Evolutionary conservation across 257 asterid genomes (phyloP).

Genomic region (Pogostemon cablin): DNA sequence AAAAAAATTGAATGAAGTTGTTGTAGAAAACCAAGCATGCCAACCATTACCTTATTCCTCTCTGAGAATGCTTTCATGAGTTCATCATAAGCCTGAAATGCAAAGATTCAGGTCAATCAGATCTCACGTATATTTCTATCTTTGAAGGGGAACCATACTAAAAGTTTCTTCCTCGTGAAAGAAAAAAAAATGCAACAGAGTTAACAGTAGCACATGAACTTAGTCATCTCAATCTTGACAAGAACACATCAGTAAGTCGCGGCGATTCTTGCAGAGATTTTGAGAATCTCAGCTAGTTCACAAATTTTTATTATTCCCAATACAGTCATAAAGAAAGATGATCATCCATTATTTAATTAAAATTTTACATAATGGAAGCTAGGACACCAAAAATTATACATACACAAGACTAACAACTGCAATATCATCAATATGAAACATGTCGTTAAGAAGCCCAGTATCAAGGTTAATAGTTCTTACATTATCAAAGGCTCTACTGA

Average conservation of each 20-base stretch:
- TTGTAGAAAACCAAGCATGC: conserved; percentile 12
- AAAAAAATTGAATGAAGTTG: conserved; percentile 20
- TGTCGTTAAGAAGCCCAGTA: conserved; percentile 22
- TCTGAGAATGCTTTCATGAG: conserved; percentile 94
- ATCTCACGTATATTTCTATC: conserved; percentile 23
- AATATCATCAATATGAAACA: background rate
- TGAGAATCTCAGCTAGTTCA: conserved; percentile 4
- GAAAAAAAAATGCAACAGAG: background rate
- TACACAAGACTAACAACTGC: conserved; percentile 23
- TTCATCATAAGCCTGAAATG: conserved; percentile 83
- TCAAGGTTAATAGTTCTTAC: conserved; percentile 49
- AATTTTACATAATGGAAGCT: conserved; percentile 15
- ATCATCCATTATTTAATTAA: conserved; percentile 3
- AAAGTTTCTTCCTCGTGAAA: background rate
- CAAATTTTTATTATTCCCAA: background rate
- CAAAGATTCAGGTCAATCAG: conserved; percentile 33
- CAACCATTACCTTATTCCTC: conserved; percentile 76
- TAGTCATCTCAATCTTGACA: conserved; percentile 18
- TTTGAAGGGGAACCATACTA: conserved; percentile 1
- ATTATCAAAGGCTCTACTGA: conserved; percentile 90
- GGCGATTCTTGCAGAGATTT: background rate
- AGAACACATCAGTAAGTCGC: conserved; percentile 10
- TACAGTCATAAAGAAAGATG: conserved; percentile 19
- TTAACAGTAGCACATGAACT: conserved; percentile 13
- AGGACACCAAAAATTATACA: background rate